Evolutionary conservation across 2,329 filamentous ascomycete species (phyloP).

Genomic region (Claviceps fusiformis): DNA sequence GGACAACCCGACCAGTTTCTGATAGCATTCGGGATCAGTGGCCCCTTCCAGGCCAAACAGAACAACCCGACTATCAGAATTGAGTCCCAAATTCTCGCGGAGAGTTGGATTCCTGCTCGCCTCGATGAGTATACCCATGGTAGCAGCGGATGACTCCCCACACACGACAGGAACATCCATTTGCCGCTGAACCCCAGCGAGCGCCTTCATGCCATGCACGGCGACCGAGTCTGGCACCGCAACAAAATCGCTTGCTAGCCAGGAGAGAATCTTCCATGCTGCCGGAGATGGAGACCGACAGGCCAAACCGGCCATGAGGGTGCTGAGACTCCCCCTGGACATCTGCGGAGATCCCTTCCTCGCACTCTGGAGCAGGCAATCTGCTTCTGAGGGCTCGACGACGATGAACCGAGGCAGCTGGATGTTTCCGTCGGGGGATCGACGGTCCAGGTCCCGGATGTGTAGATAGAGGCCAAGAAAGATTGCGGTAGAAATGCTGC

Average conservation of each 20-base stretch:
- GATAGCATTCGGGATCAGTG: constrained; percentile 7
- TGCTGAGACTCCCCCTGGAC: constrained; percentile 2
- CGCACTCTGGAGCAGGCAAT: constrained; percentile 7
- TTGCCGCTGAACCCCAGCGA: constrained; percentile 2
- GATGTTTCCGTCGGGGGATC: background rate
- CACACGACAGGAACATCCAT: constrained; percentile 7
- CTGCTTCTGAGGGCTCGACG: constrained; percentile 8
- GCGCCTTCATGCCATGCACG: constrained; percentile 6
- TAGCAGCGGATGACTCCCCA: constrained; percentile 8
- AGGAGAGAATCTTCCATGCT: constrained; percentile 7
- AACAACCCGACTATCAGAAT: constrained; percentile 5
- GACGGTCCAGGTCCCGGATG: background rate
- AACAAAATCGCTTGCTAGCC: constrained; percentile 9
- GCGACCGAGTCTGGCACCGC: constrained; percentile 6
- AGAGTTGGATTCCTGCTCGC: background rate
- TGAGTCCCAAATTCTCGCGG: constrained; percentile 4
- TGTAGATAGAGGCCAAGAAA: constrained; percentile 5
- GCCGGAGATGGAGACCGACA: constrained; percentile 8
- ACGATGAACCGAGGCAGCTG: constrained; percentile 4
- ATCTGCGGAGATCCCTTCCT: constrained; percentile 3
- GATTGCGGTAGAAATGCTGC: constrained; percentile 7
- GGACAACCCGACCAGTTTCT: constrained; percentile 4
- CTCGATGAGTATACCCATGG: constrained; percentile 6
- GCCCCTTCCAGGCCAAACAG: constrained; percentile 8
- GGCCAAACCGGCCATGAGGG: constrained; percentile 8